phyloP scores from a whole-genome alignment of 2,329 filamentous ascomycete genomes.

The Alternaria incomplexa region DNA sequence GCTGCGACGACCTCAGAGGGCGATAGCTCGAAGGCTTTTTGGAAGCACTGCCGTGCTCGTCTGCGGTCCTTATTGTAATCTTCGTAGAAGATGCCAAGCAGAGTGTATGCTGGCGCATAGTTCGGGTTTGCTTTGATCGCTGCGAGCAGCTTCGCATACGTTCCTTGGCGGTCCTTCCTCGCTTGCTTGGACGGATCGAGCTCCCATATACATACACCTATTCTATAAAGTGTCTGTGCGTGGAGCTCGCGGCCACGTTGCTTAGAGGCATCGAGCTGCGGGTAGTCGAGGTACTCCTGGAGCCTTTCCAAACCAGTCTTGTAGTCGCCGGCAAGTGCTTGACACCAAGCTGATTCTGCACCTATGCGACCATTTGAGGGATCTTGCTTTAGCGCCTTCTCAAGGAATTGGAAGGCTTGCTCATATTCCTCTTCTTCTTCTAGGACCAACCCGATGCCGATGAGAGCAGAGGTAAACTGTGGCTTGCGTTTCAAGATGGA shows the following conservation, averaged over 20 bases:
- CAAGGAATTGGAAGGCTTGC: slow-evolving; percentile 80
- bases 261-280: slow-evolving; percentile 66
- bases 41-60: slow-evolving; percentile 88
- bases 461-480: slow-evolving; percentile 78
- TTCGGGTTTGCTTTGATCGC: slow-evolving; percentile 86
- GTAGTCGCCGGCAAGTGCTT: slow-evolving; percentile 80
- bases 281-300: slow-evolving; percentile 67
- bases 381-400: slow-evolving; percentile 76
- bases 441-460: slow-evolving; percentile 88
- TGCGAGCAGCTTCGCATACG: slow-evolving; percentile 82
- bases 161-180: slow-evolving; percentile 78
- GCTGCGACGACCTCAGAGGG: slow-evolving; percentile 84
- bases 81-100: slow-evolving; percentile 85
- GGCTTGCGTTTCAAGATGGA: slow-evolving; percentile 77
- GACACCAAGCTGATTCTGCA: slow-evolving; percentile 91
- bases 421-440: slow-evolving; percentile 91
- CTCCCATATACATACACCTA: slow-evolving; percentile 88
- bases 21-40: slow-evolving; percentile 94
- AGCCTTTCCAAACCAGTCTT: slow-evolving; percentile 71
- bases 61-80: slow-evolving; percentile 90
- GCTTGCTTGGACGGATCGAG: slow-evolving; percentile 74
- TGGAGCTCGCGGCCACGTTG: slow-evolving; percentile 72
- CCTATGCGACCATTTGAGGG: slow-evolving; percentile 76
- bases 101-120: slow-evolving; percentile 89
- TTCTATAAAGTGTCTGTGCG: slow-evolving; percentile 83